Evolutionary conservation across 129 eudicot genomes (phyloP).

Genomic region (Centella asiatica): DNA sequence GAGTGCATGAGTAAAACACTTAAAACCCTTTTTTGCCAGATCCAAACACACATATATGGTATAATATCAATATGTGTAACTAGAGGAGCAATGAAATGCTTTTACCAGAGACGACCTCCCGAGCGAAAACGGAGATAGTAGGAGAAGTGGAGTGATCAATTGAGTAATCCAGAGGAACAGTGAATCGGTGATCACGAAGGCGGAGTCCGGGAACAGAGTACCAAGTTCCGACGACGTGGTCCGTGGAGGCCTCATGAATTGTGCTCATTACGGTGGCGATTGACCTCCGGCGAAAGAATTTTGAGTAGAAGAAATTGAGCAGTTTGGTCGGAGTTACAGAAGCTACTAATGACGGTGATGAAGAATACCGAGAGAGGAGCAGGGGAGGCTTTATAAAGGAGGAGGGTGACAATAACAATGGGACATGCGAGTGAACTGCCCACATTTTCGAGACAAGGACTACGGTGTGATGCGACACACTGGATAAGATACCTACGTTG

Average conservation of each 20-base stretch:
- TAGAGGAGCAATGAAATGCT: not conserved
- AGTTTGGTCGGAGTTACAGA: not conserved
- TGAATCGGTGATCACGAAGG: conserved; percentile 77
- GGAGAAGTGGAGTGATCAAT: conserved; percentile 15
- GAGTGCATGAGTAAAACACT: too few relatives aligned
- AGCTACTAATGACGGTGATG: not conserved
- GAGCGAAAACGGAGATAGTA: conserved; percentile 65
- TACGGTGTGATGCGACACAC: too few relatives aligned
- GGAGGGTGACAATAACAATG: too few relatives aligned
- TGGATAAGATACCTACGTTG: too few relatives aligned
- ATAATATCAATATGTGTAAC: not conserved
- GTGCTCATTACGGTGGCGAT: conserved; percentile 9
- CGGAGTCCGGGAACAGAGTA: conserved; percentile 86
- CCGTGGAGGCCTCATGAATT: conserved; percentile 8
- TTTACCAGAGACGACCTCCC: conserved; percentile 76
- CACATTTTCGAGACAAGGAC: too few relatives aligned
- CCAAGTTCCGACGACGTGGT: conserved; percentile 56
- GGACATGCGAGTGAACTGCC: too few relatives aligned
- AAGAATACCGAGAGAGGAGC: conserved; percentile 12
- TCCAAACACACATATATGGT: too few relatives aligned
- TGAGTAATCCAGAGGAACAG: conserved; percentile 81
- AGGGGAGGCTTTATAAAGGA: conserved; percentile 17
- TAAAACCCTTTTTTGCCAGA: too few relatives aligned
- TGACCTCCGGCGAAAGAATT: conserved; percentile 11
- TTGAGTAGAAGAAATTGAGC: conserved; percentile 10